These are phyloP conservation scores for Auriscalpium microsporum DNA, from an alignment of 768 basidiomycete genomes.

Conservation along the genomic window DNA sequence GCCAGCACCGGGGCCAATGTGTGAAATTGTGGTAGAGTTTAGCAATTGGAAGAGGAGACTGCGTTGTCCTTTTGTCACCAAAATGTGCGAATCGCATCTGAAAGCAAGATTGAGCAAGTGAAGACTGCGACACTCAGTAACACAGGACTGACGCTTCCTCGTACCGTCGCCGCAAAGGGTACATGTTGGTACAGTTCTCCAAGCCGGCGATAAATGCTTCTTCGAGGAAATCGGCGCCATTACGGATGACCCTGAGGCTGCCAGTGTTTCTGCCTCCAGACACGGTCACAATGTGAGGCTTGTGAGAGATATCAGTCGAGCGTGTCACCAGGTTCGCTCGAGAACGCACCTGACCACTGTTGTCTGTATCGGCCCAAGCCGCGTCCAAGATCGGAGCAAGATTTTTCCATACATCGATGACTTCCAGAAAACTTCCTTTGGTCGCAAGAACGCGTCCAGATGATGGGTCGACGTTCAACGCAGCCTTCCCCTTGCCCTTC, in stretches of 20 bases:
- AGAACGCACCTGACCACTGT: constrained; percentile 53
- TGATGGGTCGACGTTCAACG: constrained; percentile 35
- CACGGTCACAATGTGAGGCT: constrained; percentile 81
- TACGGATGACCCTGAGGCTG: constrained; percentile 66
- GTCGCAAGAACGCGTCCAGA: constrained; percentile 18
- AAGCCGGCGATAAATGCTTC: constrained; percentile 51
- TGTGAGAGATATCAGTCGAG: neutral
- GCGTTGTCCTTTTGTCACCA: constrained; percentile 51
- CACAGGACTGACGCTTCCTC: constrained; percentile 38
- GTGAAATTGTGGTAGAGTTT: constrained; percentile 33
- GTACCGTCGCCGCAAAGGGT: constrained; percentile 45
- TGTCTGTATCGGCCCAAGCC: constrained; percentile 62
- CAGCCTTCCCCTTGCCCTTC: constrained; percentile 24
- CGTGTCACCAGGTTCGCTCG: neutral
- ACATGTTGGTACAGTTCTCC: constrained; percentile 47
- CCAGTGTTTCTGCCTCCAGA: constrained; percentile 77
- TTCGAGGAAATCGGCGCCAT: constrained; percentile 74
- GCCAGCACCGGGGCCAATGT: constrained; percentile 29
- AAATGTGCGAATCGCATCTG: constrained; percentile 47
- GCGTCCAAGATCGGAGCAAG: constrained; percentile 82
- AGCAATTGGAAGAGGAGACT: constrained; percentile 49
- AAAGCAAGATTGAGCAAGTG: neutral
- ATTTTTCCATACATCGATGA: constrained; percentile 62
- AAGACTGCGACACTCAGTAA: neutral
- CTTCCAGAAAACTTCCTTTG: constrained; percentile 48